Conservation (phyloP, 192 early-diverging fungal species). For the Gonapodya sp. region DNA sequence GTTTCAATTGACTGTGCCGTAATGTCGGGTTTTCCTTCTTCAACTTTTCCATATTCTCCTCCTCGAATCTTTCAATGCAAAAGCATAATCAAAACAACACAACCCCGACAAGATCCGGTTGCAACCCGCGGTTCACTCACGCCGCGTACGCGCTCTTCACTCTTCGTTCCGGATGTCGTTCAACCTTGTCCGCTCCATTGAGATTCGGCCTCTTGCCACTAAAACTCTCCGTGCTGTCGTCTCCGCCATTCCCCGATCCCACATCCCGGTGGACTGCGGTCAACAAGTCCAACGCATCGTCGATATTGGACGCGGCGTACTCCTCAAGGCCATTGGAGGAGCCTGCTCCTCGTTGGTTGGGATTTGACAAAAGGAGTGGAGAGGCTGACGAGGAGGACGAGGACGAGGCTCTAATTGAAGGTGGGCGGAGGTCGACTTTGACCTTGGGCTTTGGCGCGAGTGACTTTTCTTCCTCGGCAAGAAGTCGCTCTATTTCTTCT, state of each 20-base stretch:
- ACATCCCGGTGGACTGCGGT: background rate
- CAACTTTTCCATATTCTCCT: background rate
- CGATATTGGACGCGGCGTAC: constrained; percentile 1
- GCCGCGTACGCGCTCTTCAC: background rate
- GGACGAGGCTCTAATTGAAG: background rate
- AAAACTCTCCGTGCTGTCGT: background rate
- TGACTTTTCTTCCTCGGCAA: background rate
- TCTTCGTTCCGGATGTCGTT: background rate
- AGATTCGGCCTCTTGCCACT: no score
- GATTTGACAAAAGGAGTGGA: background rate
- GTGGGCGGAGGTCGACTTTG: background rate
- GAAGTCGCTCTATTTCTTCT: background rate
- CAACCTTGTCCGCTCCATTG: background rate
- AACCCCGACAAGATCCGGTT: background rate
- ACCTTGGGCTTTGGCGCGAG: background rate
- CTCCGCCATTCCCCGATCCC: background rate
- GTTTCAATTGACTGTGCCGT: background rate
- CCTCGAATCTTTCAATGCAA: background rate
- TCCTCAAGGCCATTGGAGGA: background rate
- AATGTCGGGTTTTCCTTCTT: background rate
- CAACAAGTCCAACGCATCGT: background rate
- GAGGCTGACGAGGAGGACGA: background rate
- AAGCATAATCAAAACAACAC: no score
- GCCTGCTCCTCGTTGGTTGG: background rate
- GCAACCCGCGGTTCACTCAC: background rate